Conservation (phyloP, 371 early-diverging fungal genomes). For the Gilbertella persicaria region DNA sequence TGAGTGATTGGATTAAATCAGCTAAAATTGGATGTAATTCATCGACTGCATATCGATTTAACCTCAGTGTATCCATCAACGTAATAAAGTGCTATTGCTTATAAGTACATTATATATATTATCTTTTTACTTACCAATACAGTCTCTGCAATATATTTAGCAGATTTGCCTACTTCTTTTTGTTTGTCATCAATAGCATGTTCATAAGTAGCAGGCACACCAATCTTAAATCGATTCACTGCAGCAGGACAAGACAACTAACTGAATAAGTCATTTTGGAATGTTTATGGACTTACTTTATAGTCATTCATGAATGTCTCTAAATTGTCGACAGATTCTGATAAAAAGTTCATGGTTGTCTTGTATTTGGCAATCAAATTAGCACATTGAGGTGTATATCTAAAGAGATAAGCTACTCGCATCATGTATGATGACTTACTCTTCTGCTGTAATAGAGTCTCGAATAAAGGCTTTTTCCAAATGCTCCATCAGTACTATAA, state of each 20-base stretch:
- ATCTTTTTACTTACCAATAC: slow-evolving; percentile 58
- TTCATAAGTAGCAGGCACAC: slow-evolving; percentile 89
- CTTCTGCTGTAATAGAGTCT: slow-evolving; percentile 80
- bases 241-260: slow-evolving; percentile 83
- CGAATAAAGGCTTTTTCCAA: slow-evolving; percentile 93
- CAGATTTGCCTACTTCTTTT: slow-evolving; percentile 54
- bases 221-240: slow-evolving; percentile 77
- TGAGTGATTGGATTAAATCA: slow-evolving; percentile 87
- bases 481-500: slow-evolving; percentile 88
- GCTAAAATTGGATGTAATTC: slow-evolving; percentile 90
- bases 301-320: slow-evolving; percentile 84
- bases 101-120: slow-evolving; percentile 5
- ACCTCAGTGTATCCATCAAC: slow-evolving; percentile 85
- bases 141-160: slow-evolving; percentile 86
- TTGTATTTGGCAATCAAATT: slow-evolving; percentile 93
- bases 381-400: slow-evolving; percentile 88
- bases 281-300: too few relatives aligned
- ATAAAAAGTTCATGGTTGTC: slow-evolving; percentile 81
- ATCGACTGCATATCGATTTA: slow-evolving; percentile 88
- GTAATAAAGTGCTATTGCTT: slow-evolving; percentile 81
- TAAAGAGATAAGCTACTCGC: too few relatives aligned
- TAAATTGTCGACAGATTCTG: slow-evolving; percentile 67
- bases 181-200: slow-evolving; percentile 68
- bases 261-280: background rate
- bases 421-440: slow-evolving; percentile 47